Evolutionary conservation across 2,329 filamentous ascomycete species (phyloP), one percentile per base, ranked within the genome.

Genomic region (Aspergillus sp.): DNA sequence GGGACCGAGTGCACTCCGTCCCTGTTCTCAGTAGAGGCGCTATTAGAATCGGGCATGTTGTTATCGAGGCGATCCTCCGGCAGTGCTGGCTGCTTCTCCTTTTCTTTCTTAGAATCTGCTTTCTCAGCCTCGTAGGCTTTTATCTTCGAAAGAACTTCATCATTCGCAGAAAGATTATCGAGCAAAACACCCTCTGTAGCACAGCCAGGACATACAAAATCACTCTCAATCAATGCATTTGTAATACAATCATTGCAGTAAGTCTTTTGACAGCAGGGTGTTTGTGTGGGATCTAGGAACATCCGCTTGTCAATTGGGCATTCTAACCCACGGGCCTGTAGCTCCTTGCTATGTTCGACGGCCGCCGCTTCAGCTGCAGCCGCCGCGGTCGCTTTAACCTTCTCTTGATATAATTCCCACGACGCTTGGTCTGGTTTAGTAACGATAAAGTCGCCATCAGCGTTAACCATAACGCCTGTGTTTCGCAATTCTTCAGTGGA

Each of bases 181-280:
- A 98, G 90, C 69, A 97, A 82, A 64, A 97, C 91, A 70, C 91
- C 91, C 73, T 96, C 92, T 62, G 89, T 90, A 77, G 90, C 86
- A 82, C 95, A 99, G 67, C 88, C 88, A 64, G 95, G 95, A 77
- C 95, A 99, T 77, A 93, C 83, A 79, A 99, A 92, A 84, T 99
- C 95, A 85, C 90, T 95, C 82, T 98, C 93, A 79, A 97, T 93
- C 78, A 99, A 88, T 78, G 93, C 91, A 85, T 96, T 96, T 75
- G 95, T 96, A 79, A 99, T 97, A 89, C 95, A 99, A 76, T 97
- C 92, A 86, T 95, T 95, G 84, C 95, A 99, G 83, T 96, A 99
- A 73, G 93, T 97, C 85, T 90, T 96, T 80, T 90, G 86, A 83
- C 95, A 99, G 85, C 95, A 99, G 66, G 95, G 93, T 73, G 95